A percentile compares a stretch with the other conserved stretches of the same genome.
These are phyloP conservation scores for Sporobolomyces pararoseus DNA, from an alignment of 768 basidiomycete species.

Conservation along the genomic window DNA sequence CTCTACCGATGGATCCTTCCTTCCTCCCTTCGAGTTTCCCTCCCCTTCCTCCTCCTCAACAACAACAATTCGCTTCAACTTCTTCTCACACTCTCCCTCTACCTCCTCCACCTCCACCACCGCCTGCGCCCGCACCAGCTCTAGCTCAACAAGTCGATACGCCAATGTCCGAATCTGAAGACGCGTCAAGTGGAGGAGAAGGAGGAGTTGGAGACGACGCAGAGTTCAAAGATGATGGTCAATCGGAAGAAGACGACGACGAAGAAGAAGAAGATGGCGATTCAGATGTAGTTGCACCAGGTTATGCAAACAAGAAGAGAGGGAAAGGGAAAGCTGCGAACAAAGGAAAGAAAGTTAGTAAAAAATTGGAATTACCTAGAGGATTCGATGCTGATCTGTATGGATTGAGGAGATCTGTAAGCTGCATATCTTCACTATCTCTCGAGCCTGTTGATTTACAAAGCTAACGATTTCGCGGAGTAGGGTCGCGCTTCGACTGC, in stretches of 20 bases:
- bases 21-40: background rate
- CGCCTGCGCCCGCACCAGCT: background rate
- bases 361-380: slow-evolving; percentile 24
- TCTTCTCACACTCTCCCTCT: background rate
- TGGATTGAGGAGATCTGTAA: slow-evolving; percentile 46
- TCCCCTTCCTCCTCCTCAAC: background rate
- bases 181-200: background rate
- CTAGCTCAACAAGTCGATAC: slow-evolving; percentile 6
- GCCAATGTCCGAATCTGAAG: slow-evolving; percentile 27
- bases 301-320: slow-evolving; percentile 40
- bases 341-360: slow-evolving; percentile 23
- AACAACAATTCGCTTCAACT: background rate
- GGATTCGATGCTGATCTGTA: slow-evolving; percentile 44
- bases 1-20: slow-evolving; percentile 5
- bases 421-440: slow-evolving; percentile 10
- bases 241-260: background rate
- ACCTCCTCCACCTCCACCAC: background rate
- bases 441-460: too few relatives aligned
- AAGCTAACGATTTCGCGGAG: too few relatives aligned
- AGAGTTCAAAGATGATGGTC: slow-evolving; percentile 5
- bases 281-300: slow-evolving; percentile 46
- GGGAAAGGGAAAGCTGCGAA: slow-evolving; percentile 28
- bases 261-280: slow-evolving; percentile 14
- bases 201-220: background rate
- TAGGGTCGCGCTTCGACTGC: slow-evolving; percentile 32